Evolutionary conservation across 2,329 filamentous ascomycete species (phyloP), one percentile per base, ranked within the genome.

Genomic region (Fusarium piperis): DNA sequence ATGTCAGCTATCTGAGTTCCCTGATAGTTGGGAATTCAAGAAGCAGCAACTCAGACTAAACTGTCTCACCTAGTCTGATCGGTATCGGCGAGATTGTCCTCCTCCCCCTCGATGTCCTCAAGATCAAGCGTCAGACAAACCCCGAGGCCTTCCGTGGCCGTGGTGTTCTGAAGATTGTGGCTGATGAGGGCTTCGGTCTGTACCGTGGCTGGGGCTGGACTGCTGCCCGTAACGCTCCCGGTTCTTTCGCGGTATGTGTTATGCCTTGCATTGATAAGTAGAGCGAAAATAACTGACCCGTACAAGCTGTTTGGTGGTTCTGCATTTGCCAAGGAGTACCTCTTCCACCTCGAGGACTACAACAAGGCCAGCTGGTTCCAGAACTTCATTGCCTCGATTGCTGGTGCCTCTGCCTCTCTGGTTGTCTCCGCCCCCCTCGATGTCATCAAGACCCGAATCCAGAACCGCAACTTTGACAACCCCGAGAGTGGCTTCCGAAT

Each of bases 91-190:
- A 99, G 86, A 97, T 99, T 73, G 90, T 99, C 65, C 90, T 99
- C 32, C 89, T 99, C 41, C 96, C 96, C 44, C 90, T 99, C 68
- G 96, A 99, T 77, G 95, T 99, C 39, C 89, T 99, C 71, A 99
- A 99, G 90, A 99, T 99, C 86, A 99, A 99, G 90, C 92, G 96
- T 78, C 96, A 99, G 86, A 99, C 96, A 75, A 99, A 99, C 87
- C 96, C 96, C 41, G 96, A 98, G 80, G 95, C 96, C 36, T 99
- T 99, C 91, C 91, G 94, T 75, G 95, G 95, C 76, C 93, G 96
- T 78, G 96, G 96, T 70, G 88, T 99, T 67, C 85, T 98, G 80
- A 92, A 89, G 83, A 98, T 99, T 74, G 89, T 99, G 69, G 89
- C 90, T 65, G 96, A 99, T 79, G 96, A 99, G 83, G 96, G 96